Base-by-base conservation (phyloP, 2,329 filamentous ascomycete species). In the Penicillium sp. region DNA sequence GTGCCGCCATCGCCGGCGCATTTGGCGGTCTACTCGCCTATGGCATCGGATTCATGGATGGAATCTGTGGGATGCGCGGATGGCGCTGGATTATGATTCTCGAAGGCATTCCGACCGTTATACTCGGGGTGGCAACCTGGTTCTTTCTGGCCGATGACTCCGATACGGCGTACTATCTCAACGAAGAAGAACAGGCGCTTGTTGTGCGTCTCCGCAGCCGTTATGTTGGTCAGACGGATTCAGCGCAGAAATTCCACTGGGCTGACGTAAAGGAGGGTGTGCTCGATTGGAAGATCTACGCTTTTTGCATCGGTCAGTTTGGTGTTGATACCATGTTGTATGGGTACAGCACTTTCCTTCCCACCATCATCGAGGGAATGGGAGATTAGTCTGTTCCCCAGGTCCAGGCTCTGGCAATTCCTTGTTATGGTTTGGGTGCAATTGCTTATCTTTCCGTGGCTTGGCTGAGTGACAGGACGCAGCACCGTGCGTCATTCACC, bases 261-360 rank as follows among this genome's bases (percentile, higher is more conserved):
- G 71, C 75, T 9, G 90, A 93, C 65, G 87, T 90, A 67, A 76
- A 81, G 61, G 83, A 83, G 54, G 88, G 87, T 0, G 84, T 90
- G 58, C 82, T 79, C 61, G 90, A 93, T 72, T 91, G 88, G 88
- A 91, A 89, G 70, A 84, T 90, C 24, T 91, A 87, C 81, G 75
- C 82, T 1, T 91, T 91, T 70, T 87, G 82, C 61, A 71, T 85
- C 37, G 88, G 80, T 5, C 88, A 91, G 70, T 92, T 92, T 68
- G 88, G 89, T 5, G 81, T 83, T 16, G 88, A 91, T 66, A 90
- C 87, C 1, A 89, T 92, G 84, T 80, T 93, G 0, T 93, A 93
- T 67, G 88, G 89, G 4, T 92, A 87, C 72, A 88, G 86, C 49
- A 91, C 88, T 0, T 93, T 93, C 68, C 75, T 93, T 44, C 90